Conservation (phyloP, 768 basidiomycete species). For the Suillus sp. region DNA sequence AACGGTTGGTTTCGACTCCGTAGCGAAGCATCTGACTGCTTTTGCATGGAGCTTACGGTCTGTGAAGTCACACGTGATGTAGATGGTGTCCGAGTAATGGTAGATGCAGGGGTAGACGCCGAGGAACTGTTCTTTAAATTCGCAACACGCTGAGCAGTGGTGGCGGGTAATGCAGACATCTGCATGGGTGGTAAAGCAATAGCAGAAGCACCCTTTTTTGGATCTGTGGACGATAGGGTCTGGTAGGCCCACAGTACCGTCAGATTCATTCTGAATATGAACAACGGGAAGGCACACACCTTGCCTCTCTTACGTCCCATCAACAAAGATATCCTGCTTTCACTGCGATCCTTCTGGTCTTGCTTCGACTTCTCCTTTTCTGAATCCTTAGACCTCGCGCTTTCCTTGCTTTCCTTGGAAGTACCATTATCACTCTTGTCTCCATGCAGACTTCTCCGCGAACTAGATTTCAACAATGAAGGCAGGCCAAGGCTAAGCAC, state of each 20-base stretch:
- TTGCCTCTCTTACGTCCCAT: slow-evolving; percentile 92
- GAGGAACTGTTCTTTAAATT: slow-evolving; percentile 64
- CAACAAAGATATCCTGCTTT: slow-evolving; percentile 84
- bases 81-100: slow-evolving; percentile 45
- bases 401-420: slow-evolving; percentile 56
- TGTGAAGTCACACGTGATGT: slow-evolving; percentile 76
- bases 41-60: slow-evolving; percentile 85
- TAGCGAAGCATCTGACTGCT: slow-evolving; percentile 81
- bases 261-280: slow-evolving; percentile 10
- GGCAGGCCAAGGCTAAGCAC: slow-evolving; percentile 80
- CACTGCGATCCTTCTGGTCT: slow-evolving; percentile 81
- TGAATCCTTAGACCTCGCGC: slow-evolving; percentile 40
- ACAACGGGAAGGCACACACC: slow-evolving; percentile 47
- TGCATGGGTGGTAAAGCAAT: slow-evolving; percentile 88
- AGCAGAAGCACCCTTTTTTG: slow-evolving; percentile 70
- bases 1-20: slow-evolving; percentile 68
- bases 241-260: slow-evolving; percentile 30
- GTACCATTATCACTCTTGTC: slow-evolving; percentile 43
- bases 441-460: slow-evolving; percentile 76
- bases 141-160: slow-evolving; percentile 84
- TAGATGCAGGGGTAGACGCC: slow-evolving; percentile 41
- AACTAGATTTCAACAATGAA: slow-evolving; percentile 84
- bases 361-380: slow-evolving; percentile 66
- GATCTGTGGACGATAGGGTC: slow-evolving; percentile 84
- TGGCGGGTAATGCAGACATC: slow-evolving; percentile 78